Evolutionary conservation across 352 stramenopile genomes (phyloP).

Genomic region (Elongisporangium undulatum): DNA sequence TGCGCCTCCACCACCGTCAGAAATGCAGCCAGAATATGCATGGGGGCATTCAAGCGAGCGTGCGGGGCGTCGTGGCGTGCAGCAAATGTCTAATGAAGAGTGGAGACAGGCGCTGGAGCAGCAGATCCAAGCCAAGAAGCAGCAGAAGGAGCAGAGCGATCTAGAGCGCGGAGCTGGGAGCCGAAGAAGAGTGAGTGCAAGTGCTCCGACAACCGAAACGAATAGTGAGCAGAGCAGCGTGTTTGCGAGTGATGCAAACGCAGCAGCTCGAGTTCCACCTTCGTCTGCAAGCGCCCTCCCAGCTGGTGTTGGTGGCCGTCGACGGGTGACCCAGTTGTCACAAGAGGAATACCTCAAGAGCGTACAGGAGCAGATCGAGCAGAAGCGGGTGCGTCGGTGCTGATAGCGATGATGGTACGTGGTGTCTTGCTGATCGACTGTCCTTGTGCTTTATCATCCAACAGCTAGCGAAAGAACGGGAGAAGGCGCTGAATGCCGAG

Average conservation of each 20-base stretch:
- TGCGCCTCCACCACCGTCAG: background rate
- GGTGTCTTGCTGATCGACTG: background rate
- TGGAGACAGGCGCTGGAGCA: slow-evolving; percentile 42
- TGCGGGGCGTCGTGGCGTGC: slow-evolving; percentile 22
- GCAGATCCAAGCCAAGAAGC: slow-evolving; percentile 43
- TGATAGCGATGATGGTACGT: background rate
- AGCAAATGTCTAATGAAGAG: slow-evolving; percentile 30
- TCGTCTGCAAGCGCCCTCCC: background rate
- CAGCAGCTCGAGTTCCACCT: background rate
- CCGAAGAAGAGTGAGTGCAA: slow-evolving; percentile 6
- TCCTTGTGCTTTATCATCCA: slow-evolving; percentile 5
- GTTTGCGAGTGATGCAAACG: background rate
- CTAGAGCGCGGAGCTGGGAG: background rate
- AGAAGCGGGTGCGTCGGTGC: slow-evolving; percentile 34
- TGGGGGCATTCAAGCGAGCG: background rate
- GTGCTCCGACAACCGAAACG: slow-evolving; percentile 12
- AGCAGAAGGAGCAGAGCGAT: slow-evolving; percentile 6
- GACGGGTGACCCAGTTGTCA: slow-evolving; percentile 10
- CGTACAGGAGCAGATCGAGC: slow-evolving; percentile 44
- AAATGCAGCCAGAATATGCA: slow-evolving; percentile 3
- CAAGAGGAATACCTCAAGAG: slow-evolving; percentile 32
- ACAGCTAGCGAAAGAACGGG: slow-evolving; percentile 7
- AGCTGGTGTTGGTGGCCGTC: slow-evolving; percentile 2
- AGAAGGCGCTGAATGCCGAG: background rate
- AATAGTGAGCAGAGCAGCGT: background rate